Conservation (phyloP, 2,329 filamentous ascomycete genomes). For the Cercospora zeina region DNA sequence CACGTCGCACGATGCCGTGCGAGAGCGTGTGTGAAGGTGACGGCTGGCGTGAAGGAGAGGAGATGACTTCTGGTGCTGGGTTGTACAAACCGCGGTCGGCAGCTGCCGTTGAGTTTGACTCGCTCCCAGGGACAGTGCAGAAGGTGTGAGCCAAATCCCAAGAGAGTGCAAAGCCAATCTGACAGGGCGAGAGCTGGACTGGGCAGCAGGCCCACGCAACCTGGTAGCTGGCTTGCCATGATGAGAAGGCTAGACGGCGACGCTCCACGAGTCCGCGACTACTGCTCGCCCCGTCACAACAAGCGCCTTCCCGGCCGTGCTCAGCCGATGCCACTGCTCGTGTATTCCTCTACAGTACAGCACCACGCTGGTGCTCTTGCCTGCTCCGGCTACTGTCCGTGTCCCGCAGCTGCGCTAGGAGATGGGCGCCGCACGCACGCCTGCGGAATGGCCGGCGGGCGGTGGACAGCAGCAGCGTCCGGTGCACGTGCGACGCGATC, state of each 20-base stretch:
- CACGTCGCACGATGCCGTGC: background rate
- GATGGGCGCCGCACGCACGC: constrained; percentile 21
- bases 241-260: constrained; percentile 14
- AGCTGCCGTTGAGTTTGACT: constrained; percentile 30
- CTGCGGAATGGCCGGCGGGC: constrained; percentile 23
- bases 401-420: constrained; percentile 26
- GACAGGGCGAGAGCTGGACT: constrained; percentile 22
- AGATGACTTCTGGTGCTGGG: background rate
- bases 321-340: constrained; percentile 20
- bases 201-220: constrained; percentile 21
- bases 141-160: constrained; percentile 24
- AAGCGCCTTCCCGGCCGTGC: constrained; percentile 20
- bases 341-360: constrained; percentile 23
- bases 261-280: constrained; percentile 1
- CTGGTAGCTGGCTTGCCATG: constrained; percentile 26
- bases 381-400: constrained; percentile 14
- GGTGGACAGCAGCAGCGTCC: background rate
- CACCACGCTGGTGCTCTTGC: constrained; percentile 18
- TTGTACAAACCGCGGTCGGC: constrained; percentile 26
- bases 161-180: constrained; percentile 32
- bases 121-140: constrained; percentile 26
- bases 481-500: constrained; percentile 1
- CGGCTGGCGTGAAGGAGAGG: background rate
- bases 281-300: background rate
- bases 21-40: background rate